Conservation (phyloP, 1,139 yeast genomes). For the Pichia sp. region DNA sequence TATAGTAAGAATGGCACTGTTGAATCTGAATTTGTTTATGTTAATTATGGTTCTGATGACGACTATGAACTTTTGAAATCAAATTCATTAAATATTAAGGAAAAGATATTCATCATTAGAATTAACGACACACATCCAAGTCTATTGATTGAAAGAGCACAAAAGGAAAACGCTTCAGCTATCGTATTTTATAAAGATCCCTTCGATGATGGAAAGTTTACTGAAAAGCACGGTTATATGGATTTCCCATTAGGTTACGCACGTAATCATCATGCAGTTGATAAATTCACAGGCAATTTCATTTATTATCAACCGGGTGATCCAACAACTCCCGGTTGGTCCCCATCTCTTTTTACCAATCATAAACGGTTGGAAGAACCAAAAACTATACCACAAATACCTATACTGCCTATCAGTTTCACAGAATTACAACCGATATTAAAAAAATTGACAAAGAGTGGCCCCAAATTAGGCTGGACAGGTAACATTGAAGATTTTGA, state of each 20-base stretch:
- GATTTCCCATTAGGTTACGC: constrained; percentile 48
- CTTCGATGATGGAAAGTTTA: constrained; percentile 43
- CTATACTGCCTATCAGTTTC: constrained; percentile 40
- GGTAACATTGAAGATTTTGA: constrained; percentile 39
- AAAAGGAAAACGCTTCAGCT: constrained; percentile 33
- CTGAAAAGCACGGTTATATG: constrained; percentile 38
- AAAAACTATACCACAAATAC: constrained; percentile 44
- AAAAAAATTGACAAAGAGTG: constrained; percentile 31
- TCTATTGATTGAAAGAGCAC: constrained; percentile 33
- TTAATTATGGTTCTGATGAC: constrained; percentile 34
- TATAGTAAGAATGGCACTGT: constrained; percentile 37
- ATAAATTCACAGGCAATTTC: constrained; percentile 57
- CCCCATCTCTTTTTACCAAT: constrained; percentile 36
- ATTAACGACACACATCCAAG: constrained; percentile 33
- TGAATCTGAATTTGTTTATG: constrained; percentile 31
- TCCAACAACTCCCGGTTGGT: constrained; percentile 63
- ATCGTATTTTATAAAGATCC: constrained; percentile 40
- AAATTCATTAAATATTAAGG: constrained; percentile 25
- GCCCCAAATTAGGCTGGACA: constrained; percentile 32
- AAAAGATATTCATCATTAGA: constrained; percentile 34
- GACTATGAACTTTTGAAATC: constrained; percentile 31
- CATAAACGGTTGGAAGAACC: constrained; percentile 37
- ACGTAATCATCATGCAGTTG: constrained; percentile 43
- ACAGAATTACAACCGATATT: constrained; percentile 40
- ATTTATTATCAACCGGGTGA: constrained; percentile 67